Base-by-base conservation (phyloP, 768 basidiomycete species). In the Leccinum subgranulosum region DNA sequence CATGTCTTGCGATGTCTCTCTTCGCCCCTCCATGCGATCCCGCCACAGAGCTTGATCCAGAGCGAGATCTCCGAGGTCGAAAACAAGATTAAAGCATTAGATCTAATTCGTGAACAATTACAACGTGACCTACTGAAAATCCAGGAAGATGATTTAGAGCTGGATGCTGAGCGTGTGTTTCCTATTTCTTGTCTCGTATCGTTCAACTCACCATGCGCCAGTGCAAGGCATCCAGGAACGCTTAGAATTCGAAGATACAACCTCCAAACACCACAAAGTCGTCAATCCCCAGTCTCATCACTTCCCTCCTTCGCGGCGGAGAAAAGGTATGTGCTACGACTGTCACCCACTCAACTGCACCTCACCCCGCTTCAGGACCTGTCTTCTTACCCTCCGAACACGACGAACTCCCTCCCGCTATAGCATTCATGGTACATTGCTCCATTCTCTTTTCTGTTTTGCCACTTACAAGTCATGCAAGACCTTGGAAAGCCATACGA, bases 381-480 rank as follows among this genome's bases (percentile, higher is more conserved):
- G 92, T 92, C 17, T 98, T 99, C 78, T 72, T 99, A 49, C 97
- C 97, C 4, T 97, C 94, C 17, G 97, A 98, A 70, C 97, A 99
- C 64, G 93, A 94, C 64, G 94, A 97, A 53, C 79, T 99, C 29
- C 97, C 97, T 9, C 84, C 87, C 8, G 94, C 93, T 1, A 85
- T 98, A 6, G 97, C 96, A 12, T 99, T 99, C 75, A 98, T 99
- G 95, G 93, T 92, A 74, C 63, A 65, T 64, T 48, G 48, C 41
- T 25, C 54, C 6, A 17, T 56, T 33, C 49, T 5, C 6, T 50
- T 10, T 53, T 41, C 53, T 51, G 31, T 41, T 33, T n/a, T 29
- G n/a, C 34, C 21, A 28, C 60, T 55, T 28, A 57, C 60, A 65
- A 10, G 64, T 58, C 45, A 52, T n/a, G 31, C 53, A 69, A 95